Base-by-base conservation (phyloP, 257 asterid genomes). In the Fraxinus quadrangulata region DNA sequence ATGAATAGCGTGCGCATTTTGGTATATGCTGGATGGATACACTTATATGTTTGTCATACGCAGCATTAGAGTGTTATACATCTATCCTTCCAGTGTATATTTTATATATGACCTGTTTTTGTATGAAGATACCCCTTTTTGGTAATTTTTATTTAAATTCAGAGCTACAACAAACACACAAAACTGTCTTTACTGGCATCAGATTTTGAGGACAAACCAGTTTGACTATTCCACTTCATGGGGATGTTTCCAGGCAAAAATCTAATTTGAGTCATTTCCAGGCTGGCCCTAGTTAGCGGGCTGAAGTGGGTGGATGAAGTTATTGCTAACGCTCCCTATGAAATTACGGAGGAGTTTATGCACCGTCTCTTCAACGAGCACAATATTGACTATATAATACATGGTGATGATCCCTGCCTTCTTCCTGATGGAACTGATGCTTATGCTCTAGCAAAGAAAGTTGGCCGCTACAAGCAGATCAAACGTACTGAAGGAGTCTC, bases 401-500 rank as follows among this genome's bases (percentile, higher is more conserved):
- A 94, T 6, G 99, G 98, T 69, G 99, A 94, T 81, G 99, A 94
- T 81, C 99, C 99, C 10, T 94, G 99, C 79, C 87, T 93, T 82
- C 97, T 94, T 75, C 97, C 98, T 6, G 96, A 94, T 75, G 99
- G 99, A 82, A 92, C 94, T 75, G 98, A 94, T 86, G 99, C 99
- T 81, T 94, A 94, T 80, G 99, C 96, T 78, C 82, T 89, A 36
- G 98, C 99, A 21, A 94, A 92, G 85, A 92, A 88, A 85, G 99
- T 79, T 69, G 99, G 99, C 76, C 96, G 97, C 28, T 94, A 94
- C 90, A 91, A 92, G 89, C 98, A 94, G 89, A 94, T 94, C 67
- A 94, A 92, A 83, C 97, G 98, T 45, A 94, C 99, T 56, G 98
- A 94, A 87, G 99, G 99, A 40, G 97, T 94, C 86, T 94, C 99